Evolutionary conservation across 202 grass and related monocot genomes (phyloP).

Genomic region (Carex sylvatica): DNA sequence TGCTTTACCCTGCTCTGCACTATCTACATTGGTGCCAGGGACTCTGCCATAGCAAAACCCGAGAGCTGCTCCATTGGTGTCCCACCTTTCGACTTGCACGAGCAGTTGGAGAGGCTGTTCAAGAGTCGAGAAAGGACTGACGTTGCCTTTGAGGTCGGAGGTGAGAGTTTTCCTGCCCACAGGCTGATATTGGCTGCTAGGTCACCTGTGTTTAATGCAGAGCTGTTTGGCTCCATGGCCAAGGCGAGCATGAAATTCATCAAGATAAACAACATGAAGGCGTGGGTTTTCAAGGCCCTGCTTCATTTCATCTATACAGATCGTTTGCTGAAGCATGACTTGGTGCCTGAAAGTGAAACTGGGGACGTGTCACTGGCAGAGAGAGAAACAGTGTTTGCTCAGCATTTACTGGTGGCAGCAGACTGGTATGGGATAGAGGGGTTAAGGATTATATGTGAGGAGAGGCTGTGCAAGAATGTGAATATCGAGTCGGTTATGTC

Average conservation of each 20-base stretch:
- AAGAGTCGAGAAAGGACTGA: neutral
- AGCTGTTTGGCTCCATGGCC: slow-evolving; percentile 27
- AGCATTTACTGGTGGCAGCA: slow-evolving; percentile 24
- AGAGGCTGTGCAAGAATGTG: slow-evolving; percentile 5
- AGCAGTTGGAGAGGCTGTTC: slow-evolving; percentile 14
- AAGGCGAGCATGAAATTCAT: slow-evolving; percentile 31
- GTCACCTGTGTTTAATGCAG: slow-evolving; percentile 25
- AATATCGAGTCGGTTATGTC: slow-evolving; percentile 10
- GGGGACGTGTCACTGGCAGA: neutral
- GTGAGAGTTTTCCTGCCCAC: slow-evolving; percentile 23
- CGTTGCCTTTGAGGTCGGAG: slow-evolving; percentile 10
- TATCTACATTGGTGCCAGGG: neutral
- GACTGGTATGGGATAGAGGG: slow-evolving; percentile 34
- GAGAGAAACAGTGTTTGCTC: neutral
- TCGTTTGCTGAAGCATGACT: neutral
- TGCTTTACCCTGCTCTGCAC: slow-evolving; percentile 31
- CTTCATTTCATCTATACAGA: slow-evolving; percentile 39
- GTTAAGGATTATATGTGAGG: slow-evolving; percentile 30
- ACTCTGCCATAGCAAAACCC: neutral
- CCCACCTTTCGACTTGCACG: slow-evolving; percentile 13
- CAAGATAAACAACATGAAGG: neutral
- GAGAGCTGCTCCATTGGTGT: slow-evolving; percentile 17
- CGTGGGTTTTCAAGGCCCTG: slow-evolving; percentile 20
- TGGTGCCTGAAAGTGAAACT: neutral
- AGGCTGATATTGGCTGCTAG: slow-evolving; percentile 34